A percentile compares a stretch with the other conserved stretches of the same genome.
These are phyloP conservation scores for Golubevia sp. DNA, from an alignment of 1,284 basidiomycete genomes.

Conservation along the genomic window DNA sequence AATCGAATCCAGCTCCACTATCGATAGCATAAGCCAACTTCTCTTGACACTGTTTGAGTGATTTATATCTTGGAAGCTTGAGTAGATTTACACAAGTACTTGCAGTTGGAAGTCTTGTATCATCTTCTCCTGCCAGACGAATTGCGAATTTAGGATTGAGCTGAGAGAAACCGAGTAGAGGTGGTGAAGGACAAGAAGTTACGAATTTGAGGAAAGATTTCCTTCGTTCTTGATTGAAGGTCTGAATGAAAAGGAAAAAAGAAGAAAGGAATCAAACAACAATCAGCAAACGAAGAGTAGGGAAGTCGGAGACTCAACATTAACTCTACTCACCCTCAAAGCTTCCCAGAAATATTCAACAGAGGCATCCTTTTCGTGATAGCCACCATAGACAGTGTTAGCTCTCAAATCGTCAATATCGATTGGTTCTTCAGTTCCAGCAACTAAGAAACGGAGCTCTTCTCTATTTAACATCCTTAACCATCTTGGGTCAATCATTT, in stretches of 20 bases:
- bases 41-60: conserved; percentile 32
- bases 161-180: conserved; percentile 52
- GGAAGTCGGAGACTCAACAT: too few relatives aligned
- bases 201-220: conserved; percentile 54
- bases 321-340: conserved; percentile 9
- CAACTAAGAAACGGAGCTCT: conserved; percentile 48
- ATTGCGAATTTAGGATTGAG: conserved; percentile 54
- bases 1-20: conserved; percentile 55
- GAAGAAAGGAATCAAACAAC: neutral
- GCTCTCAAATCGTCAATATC: conserved; percentile 47
- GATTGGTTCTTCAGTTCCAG: conserved; percentile 49
- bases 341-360: conserved; percentile 54
- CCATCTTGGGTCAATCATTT: conserved; percentile 58
- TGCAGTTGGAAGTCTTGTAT: conserved; percentile 48
- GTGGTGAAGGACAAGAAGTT: conserved; percentile 55
- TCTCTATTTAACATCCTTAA: conserved; percentile 51
- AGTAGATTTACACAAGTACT: conserved; percentile 58
- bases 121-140: conserved; percentile 42
- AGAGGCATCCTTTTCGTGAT: conserved; percentile 50
- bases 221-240: conserved; percentile 31
- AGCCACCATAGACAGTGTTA: conserved; percentile 49
- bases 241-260: conserved; percentile 3
- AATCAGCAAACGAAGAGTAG: neutral
- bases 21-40: conserved; percentile 54
- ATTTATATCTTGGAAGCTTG: conserved; percentile 51